Conservation (phyloP, 2,329 filamentous ascomycete species). For the Sclerotinia sclerotiorum region DNA sequence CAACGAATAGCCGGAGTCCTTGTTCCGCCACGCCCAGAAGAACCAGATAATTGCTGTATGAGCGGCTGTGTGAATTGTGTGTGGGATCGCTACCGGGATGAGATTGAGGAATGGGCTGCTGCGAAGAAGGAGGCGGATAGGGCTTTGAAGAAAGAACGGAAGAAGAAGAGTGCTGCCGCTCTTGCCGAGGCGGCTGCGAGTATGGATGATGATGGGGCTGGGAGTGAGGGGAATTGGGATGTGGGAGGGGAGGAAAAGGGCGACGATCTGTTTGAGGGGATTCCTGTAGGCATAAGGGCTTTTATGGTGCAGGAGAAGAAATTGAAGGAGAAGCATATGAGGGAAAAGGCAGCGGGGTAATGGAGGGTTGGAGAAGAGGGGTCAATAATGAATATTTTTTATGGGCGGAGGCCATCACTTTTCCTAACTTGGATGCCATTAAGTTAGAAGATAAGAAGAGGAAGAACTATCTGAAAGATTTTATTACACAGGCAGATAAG, state of each 20-base stretch:
- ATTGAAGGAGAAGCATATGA: constrained; percentile 71
- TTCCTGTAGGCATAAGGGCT: constrained; percentile 90
- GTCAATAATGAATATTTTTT: neutral
- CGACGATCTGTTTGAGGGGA: constrained; percentile 70
- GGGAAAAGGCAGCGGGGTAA: constrained; percentile 46
- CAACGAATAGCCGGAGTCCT: constrained; percentile 72
- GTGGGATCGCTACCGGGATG: constrained; percentile 88
- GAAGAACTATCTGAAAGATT: neutral
- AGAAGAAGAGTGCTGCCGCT: constrained; percentile 37
- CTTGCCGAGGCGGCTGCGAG: constrained; percentile 48
- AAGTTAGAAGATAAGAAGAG: neutral
- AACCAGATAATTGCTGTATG: constrained; percentile 99
- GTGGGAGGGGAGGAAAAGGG: constrained; percentile 44
- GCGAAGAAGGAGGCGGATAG: constrained; percentile 46
- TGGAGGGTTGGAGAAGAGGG: neutral
- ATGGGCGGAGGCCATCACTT: neutral
- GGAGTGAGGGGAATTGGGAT: constrained; percentile 68
- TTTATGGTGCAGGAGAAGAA: constrained; percentile 98
- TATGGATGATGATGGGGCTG: constrained; percentile 80
- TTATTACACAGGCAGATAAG: neutral
- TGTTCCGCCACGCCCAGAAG: constrained; percentile 79
- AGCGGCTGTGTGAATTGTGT: constrained; percentile 97
- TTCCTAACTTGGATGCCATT: neutral
- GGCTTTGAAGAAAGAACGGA: constrained; percentile 36
- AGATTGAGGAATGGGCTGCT: constrained; percentile 83